Percentiles rank a stretch among this genome's conserved stretches.
Conservation (phyloP, 495 filamentous ascomycete species). For the Aspergillus olivimuriae region DNA sequence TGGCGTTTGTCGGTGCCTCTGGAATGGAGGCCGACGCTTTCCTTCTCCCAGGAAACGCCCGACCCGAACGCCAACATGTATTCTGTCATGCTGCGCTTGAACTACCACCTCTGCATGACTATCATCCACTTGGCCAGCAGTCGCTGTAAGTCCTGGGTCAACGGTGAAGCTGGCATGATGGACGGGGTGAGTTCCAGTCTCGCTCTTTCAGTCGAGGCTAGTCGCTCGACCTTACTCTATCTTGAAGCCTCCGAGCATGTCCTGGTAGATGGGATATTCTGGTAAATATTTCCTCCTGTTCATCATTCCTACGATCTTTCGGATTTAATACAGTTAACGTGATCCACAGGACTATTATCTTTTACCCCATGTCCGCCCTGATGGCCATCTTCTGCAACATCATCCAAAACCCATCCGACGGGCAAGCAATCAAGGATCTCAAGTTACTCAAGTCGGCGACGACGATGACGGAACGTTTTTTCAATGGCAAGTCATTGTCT, state of each 20-base stretch:
- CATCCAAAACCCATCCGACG: conserved; percentile 39
- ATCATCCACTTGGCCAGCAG: conserved; percentile 48
- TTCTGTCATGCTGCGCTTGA: conserved; percentile 39
- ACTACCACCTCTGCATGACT: conserved; percentile 47
- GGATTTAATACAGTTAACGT: neutral
- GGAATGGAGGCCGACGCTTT: conserved; percentile 37
- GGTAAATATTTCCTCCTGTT: conserved; percentile 22
- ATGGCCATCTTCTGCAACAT: conserved; percentile 46
- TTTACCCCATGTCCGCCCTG: conserved; percentile 48
- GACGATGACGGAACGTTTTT: conserved; percentile 37
- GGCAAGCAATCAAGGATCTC: conserved; percentile 39
- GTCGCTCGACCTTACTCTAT: conserved; percentile 44
- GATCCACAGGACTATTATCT: conserved; percentile 34
- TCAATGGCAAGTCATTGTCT: conserved; percentile 28
- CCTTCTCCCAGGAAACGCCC: conserved; percentile 29
- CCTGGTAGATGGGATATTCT: conserved; percentile 40
- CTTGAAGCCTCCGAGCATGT: conserved; percentile 34
- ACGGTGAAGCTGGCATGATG: conserved; percentile 29
- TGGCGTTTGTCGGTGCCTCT: conserved; percentile 43
- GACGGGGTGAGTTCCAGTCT: conserved; percentile 45
- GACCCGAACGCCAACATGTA: conserved; percentile 37
- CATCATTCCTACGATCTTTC: neutral
- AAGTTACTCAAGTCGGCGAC: conserved; percentile 34
- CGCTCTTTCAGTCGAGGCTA: conserved; percentile 44
- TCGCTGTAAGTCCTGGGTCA: conserved; percentile 35